Evolutionary conservation across 805 yeast species (phyloP), one percentile per base, ranked within the genome.

Genomic region (Jamesozyma lodderae): DNA sequence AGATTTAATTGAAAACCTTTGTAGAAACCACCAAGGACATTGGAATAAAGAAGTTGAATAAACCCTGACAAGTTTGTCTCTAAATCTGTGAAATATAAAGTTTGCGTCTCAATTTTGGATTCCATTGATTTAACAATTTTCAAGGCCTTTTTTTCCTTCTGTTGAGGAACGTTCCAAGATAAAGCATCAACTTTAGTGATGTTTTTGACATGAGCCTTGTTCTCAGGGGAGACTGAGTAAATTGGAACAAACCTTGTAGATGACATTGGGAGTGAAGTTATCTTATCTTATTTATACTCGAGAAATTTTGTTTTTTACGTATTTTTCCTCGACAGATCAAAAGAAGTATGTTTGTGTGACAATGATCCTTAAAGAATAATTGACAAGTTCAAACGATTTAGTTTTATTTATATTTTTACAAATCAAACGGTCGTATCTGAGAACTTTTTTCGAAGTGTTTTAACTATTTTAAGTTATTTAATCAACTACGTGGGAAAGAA

Each of bases 1-100:
- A 70, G 70, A 38, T 74, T 72, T 46, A 72, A 63, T 47, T 72
- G 77, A 17, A 75, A 73, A 11, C 76, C 72, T 36, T 69, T 69
- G 50, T 71, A 71, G 19, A 73, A 62, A 3, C 76, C 76, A 14
- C 54, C 57, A 68, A 73, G 60, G 16, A 73, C 61, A 45, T 66
- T 69, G 30, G 77, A 70, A 52, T 70, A 72, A 40, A 73, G 64
- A 21, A 73, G 55, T 53, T 73, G 79, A 13, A 75, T 69, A 48
- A 73, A 71, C 0, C 78, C 77, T 24, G 64, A 55, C 35, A 59
- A 52, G 0, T 68, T 69, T 14, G 63, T 46, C 10, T 48, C 46
- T 43, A 67, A 59, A 53, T 70, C 72, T 13, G 73, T 68, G 51
- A 70, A 73, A 53, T 73, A 73, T 41, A 73, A 63, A 5, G 77